Conservation (phyloP, 2,329 filamentous ascomycete species). For the Exophiala dermatitidis region DNA sequence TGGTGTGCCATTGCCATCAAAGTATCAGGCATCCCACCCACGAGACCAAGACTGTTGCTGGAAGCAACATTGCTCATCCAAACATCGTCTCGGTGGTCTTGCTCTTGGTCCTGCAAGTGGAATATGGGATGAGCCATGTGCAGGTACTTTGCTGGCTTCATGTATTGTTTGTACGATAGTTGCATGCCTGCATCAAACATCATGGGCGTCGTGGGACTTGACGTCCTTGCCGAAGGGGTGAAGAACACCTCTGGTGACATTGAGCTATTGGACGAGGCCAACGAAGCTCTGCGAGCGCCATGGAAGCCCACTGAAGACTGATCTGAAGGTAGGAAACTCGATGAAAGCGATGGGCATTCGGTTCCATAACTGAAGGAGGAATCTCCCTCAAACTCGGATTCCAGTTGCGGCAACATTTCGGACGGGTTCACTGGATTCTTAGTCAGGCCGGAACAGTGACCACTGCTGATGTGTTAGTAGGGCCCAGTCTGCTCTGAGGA, state of each 20-base stretch:
- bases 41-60: constrained; percentile 2
- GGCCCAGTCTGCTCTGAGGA: neutral
- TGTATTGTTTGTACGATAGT: constrained; percentile 9
- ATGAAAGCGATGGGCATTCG: constrained; percentile 20
- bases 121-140: constrained; percentile 8
- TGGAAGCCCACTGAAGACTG: constrained; percentile 9
- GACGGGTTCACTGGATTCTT: constrained; percentile 13
- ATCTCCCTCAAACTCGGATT: constrained; percentile 14
- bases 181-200: constrained; percentile 6
- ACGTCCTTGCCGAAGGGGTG: constrained; percentile 15
- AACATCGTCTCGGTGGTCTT: constrained; percentile 1
- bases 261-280: constrained; percentile 17
- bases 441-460: neutral
- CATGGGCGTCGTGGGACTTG: constrained; percentile 21
- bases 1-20: constrained; percentile 1
- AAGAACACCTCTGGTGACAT: constrained; percentile 19
- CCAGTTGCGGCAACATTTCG: constrained; percentile 12
- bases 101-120: constrained; percentile 12
- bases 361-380: constrained; percentile 12
- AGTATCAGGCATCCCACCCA: constrained; percentile 5
- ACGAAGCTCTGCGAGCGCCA: constrained; percentile 13
- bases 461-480: constrained; percentile 3
- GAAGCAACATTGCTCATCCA: constrained; percentile 9
- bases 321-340: constrained; percentile 22
- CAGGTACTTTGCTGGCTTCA: constrained; percentile 14